A percentile compares a stretch with the other conserved stretches of the same genome.
Conservation (phyloP, 352 stramenopile genomes). For the Halophytophthora polymorphica region DNA sequence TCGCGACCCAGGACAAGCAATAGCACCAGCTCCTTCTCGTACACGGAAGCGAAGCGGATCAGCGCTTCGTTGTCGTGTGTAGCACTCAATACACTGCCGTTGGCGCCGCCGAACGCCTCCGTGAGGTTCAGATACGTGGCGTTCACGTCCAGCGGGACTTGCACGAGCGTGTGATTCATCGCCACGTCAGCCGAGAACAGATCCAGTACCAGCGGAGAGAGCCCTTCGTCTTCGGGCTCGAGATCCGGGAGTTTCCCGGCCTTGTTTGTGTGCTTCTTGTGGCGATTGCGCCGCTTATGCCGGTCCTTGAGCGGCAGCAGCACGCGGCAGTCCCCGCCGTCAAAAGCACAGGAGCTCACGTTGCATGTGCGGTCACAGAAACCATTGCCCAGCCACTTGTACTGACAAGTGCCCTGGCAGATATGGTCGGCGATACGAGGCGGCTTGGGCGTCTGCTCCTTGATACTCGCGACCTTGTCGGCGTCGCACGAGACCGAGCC, state of each 20-base stretch:
- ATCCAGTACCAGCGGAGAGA: constrained; percentile 28
- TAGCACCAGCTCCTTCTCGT: constrained; percentile 73
- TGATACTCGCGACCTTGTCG: constrained; percentile 56
- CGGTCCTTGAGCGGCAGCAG: constrained; percentile 13
- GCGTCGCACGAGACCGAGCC: constrained; percentile 52
- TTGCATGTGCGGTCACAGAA: constrained; percentile 79
- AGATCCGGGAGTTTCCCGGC: constrained; percentile 5
- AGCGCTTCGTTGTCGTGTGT: constrained; percentile 66
- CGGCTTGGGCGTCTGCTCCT: constrained; percentile 45
- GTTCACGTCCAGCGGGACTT: constrained; percentile 61
- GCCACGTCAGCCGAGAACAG: constrained; percentile 45
- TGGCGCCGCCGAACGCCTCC: constrained; percentile 52
- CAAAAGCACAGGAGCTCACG: constrained; percentile 78
- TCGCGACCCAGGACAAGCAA: constrained; percentile 79
- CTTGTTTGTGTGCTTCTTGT: too few relatives aligned
- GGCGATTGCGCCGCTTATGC: background rate
- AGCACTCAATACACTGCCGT: constrained; percentile 49
- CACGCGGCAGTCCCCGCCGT: constrained; percentile 75
- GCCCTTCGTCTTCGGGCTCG: constrained; percentile 13
- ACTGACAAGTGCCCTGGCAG: constrained; percentile 73
- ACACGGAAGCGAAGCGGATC: constrained; percentile 67
- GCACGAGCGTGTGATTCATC: constrained; percentile 59
- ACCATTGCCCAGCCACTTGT: constrained; percentile 79
- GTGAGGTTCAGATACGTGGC: constrained; percentile 70
- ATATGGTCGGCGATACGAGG: constrained; percentile 51